phyloP scores from a whole-genome alignment of 208 protist species.

The Trichomonas vaginalis region DNA sequence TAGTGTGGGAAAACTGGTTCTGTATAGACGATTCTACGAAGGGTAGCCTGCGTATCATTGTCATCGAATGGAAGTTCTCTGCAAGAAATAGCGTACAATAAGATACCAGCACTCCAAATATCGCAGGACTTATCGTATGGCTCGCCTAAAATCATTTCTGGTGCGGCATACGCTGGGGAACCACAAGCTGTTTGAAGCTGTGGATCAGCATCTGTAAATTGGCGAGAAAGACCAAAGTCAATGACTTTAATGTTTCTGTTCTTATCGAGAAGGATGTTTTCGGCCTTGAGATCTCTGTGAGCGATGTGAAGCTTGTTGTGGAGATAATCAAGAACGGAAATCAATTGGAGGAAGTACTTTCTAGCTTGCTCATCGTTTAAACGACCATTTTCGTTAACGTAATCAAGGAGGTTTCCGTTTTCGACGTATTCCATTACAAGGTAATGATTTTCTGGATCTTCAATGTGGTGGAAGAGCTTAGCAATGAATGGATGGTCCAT shows the following conservation, averaged over 20 bases:
- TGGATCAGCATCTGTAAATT: background rate
- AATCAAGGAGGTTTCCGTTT: background rate
- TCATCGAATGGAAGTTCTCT: conserved; percentile 12
- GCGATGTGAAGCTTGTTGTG: background rate
- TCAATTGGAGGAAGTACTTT: background rate
- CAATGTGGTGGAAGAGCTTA: background rate
- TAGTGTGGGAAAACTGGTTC: background rate
- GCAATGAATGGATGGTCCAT: background rate
- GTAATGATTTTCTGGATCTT: background rate
- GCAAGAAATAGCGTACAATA: background rate
- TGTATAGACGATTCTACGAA: background rate
- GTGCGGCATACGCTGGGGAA: conserved; percentile 4
- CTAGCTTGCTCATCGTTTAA: background rate
- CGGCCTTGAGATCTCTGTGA: background rate
- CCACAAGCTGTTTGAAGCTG: conserved; percentile 13
- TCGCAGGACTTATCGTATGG: background rate
- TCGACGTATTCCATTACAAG: background rate
- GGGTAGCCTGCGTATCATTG: background rate
- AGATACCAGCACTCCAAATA: conserved; percentile 17
- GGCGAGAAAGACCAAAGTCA: background rate
- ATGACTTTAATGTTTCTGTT: background rate
- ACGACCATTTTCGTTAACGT: background rate
- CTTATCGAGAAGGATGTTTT: background rate
- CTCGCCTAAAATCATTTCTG: conserved; percentile 11
- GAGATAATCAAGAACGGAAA: background rate